Evolutionary conservation across 129 eudicot genomes (phyloP), one percentile per base, ranked within the genome.

Genomic region (Artemisia tridentata): DNA sequence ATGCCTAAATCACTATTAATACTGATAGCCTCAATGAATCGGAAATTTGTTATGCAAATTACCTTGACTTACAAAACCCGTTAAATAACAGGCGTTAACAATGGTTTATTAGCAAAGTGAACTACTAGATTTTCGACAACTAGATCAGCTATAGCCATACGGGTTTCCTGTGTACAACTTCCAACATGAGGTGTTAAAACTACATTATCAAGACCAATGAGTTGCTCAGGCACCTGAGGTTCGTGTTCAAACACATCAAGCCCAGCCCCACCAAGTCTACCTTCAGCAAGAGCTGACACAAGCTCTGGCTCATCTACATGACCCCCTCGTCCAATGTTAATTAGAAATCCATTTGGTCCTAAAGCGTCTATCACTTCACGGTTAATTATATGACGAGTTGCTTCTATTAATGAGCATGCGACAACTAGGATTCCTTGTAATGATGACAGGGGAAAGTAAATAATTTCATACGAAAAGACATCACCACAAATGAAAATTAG

Each of bases 231-330:
- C 47, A 95, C 97, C 4, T 88, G 67, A 18, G 99, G 99, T 63
- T 95, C 99, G 17, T 88, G 79, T 69, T 90, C 99, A 49, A 76
- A 86, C 69, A 95, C 99, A 79, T 95, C 99, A 19, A 95, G 88
- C 25, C 99, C 99, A 16, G 93, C 99, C 3, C 99, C 99, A 62
- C 91, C 93, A 34, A 95, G 63, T 25, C 96, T 84, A 70, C 88
- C 88, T 63, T 90, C 97, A 34, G 77, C 75, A 45, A 95, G 86
- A 19, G 99, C 99, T 18, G 85, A 73, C 11, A 87, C 91, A 10
- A 93, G 82, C 72, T 90, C 97, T 13, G 76, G 70, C 72, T 93
- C 99, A 47, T 87, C 99, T 0, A 93, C 83, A 53, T 90, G 96
- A 47, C 77, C 86, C 38, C 99, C 99, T 23, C 99, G 74, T 25